Percentiles rank a stretch among this genome's conserved stretches.
Conservation (phyloP, 768 basidiomycete genomes). For the Jaapia argillacea region DNA sequence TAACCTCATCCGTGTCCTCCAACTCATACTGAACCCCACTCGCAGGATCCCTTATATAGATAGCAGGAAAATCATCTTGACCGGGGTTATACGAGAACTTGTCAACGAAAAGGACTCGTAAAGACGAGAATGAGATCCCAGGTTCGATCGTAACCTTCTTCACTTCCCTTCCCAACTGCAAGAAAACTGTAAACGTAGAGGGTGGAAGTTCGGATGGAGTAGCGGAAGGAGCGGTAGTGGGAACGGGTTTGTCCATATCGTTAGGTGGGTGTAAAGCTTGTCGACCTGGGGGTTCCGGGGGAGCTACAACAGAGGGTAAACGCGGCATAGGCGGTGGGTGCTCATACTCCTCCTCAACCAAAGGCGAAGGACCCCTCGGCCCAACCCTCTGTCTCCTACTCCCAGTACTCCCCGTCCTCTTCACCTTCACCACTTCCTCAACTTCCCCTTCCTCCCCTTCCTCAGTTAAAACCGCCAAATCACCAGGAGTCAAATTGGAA, state of each 20-base stretch:
- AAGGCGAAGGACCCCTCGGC: background rate
- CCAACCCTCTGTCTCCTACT: background rate
- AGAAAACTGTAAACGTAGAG: constrained; percentile 58
- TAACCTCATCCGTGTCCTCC: constrained; percentile 89
- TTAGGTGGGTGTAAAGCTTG: background rate
- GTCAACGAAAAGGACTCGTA: constrained; percentile 88
- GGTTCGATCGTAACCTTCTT: constrained; percentile 76
- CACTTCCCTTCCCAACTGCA: constrained; percentile 85
- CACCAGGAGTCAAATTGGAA: constrained; percentile 53
- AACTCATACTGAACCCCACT: constrained; percentile 94
- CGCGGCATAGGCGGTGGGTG: background rate
- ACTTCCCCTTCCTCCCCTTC: constrained; percentile 48
- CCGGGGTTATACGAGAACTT: constrained; percentile 92
- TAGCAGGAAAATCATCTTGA: constrained; percentile 87
- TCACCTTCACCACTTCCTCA: background rate
- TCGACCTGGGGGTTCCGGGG: background rate
- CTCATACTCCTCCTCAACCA: background rate
- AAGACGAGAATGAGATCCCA: constrained; percentile 56
- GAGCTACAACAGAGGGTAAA: background rate
- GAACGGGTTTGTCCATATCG: background rate
- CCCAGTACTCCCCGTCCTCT: no score
- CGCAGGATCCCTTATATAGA: constrained; percentile 88
- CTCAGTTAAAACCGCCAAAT: constrained; percentile 66
- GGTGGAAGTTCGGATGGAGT: constrained; percentile 2
- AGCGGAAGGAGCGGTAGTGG: background rate